These are phyloP conservation scores for Paulinella micropora DNA, from an alignment of 78 protist genomes.

Conservation along the genomic window DNA sequence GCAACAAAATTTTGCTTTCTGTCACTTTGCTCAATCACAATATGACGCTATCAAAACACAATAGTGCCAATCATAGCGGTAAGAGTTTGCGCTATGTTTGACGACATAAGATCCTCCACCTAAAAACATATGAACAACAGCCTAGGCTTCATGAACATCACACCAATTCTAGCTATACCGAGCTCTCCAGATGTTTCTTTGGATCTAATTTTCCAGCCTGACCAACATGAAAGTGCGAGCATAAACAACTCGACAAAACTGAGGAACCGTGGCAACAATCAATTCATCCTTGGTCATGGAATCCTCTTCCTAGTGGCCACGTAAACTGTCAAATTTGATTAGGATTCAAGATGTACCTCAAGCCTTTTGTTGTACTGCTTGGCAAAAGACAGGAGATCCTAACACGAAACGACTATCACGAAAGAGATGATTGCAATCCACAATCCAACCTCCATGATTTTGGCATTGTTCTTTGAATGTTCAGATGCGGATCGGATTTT, in stretches of 20 bases:
- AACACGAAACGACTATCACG: no score
- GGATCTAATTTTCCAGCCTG: constrained; percentile 66
- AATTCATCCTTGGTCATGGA: constrained; percentile 5
- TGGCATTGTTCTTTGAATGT: constrained; percentile 55
- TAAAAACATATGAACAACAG: no score
- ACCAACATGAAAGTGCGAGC: no score
- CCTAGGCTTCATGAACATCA: no score
- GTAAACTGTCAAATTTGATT: no score
- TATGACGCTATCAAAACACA: constrained; percentile 80
- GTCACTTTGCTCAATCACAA: no score
- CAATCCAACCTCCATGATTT: constrained; percentile 59
- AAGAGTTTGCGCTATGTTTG: constrained; percentile 79
- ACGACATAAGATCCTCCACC: constrained; percentile 56
- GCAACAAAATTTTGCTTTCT: no score
- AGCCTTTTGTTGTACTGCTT: no score
- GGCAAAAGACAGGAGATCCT: constrained; percentile 56
- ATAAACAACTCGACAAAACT: no score
- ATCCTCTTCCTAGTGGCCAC: not conserved
- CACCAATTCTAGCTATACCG: no score
- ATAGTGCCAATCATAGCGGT: constrained; percentile 85
- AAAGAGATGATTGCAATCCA: no score
- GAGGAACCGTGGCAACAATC: constrained; percentile 11
- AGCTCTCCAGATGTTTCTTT: constrained; percentile 58
- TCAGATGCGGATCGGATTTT: constrained; percentile 44
- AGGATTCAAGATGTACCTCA: no score